Conservation (phyloP, 1,139 yeast species). For the Nakaseomyces delphensis region DNA sequence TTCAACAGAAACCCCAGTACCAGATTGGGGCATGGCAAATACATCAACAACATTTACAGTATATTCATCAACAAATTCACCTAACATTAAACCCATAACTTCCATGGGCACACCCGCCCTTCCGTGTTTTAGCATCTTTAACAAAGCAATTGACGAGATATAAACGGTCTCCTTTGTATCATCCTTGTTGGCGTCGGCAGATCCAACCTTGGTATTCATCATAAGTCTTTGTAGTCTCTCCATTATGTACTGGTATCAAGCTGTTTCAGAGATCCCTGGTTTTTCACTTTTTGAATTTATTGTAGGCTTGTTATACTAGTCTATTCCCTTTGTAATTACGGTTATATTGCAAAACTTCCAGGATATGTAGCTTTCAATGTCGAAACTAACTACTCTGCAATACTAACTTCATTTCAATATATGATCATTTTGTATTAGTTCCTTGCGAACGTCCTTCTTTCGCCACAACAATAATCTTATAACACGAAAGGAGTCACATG, state of each 20-base stretch:
- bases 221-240: constrained; percentile 65
- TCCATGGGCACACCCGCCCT: constrained; percentile 99
- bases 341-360: no score
- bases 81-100: constrained; percentile 99
- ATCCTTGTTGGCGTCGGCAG: constrained; percentile 61
- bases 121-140: constrained; percentile 96
- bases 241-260: constrained; percentile 34
- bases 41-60: constrained; percentile 96
- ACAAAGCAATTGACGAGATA: constrained; percentile 86
- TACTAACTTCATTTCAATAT: no score
- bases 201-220: constrained; percentile 50
- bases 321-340: no score
- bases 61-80: constrained; percentile 95
- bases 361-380: no score
- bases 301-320: no score
- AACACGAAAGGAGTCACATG: not conserved
- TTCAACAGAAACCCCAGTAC: constrained; percentile 98
- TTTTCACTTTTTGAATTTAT: not conserved
- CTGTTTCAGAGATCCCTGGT: not conserved
- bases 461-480: not conserved
- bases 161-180: constrained; percentile 96
- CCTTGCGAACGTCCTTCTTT: not conserved
- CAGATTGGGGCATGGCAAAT: constrained; percentile 98
- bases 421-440: no score
- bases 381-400: no score